Evolutionary conservation across 2,329 filamentous ascomycete genomes (phyloP), one percentile per base, ranked within the genome.

Genomic region (Ceratocystis lukuohia): DNA sequence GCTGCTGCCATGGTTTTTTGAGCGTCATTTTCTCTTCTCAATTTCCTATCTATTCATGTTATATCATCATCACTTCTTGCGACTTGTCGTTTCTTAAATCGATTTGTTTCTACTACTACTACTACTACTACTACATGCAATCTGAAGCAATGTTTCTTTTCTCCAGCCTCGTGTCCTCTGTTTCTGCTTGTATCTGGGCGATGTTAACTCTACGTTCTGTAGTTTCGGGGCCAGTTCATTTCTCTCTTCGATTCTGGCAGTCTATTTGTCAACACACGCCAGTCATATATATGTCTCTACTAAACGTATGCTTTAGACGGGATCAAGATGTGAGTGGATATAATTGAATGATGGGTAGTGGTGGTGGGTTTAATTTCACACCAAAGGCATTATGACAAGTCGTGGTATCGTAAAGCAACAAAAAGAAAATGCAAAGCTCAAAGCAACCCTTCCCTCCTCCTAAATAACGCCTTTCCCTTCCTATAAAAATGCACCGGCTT

Each of bases 331-430:
- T 28, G 48, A 25, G 20, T 53, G 48, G 25, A 53, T 53, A 28
- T 53, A 15, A 53, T 25, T 53, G 48, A 53, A 25, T 53, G 20
- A n/a, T 59, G 28, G 28, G 5, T 59, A 30, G 25, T 25, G 53
- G 28, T 33, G 28, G 28, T 33, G 28, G 12, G 10, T 3, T 37
- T 12, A 37, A 37, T 3, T 3, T 59, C 28, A 30, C 25, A 20
- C 53, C 53, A 59, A 8, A n/a, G 25, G 17, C 17, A 59, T 59
- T 17, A 12, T 48, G 30, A 48, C 33, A 37, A 57, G 37, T 64
- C 50, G 59, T 66, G 65, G 61, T 66, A 66, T 66, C 65, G 62
- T 66, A 57, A 66, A 64, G 53, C 46, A 30, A 20, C 65, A 62
- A 50, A 25, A 53, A 53, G 62, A 22, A 53, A 53, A 57, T 22